Evolutionary conservation across 192 early-diverging fungal species (phyloP).

Genomic region (Linnemannia hyalina): DNA sequence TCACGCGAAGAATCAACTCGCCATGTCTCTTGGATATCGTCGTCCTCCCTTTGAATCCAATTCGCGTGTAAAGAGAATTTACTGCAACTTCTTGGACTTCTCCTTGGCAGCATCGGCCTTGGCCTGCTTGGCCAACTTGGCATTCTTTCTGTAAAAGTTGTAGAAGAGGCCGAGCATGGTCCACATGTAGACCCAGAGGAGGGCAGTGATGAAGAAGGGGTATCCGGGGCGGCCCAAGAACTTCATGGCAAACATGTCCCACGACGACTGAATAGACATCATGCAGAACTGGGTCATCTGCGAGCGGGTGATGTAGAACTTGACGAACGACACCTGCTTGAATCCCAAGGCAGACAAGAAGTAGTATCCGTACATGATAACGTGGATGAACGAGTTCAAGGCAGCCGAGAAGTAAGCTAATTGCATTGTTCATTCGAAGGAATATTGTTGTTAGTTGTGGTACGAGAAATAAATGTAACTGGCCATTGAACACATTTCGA

Average conservation of each 20-base stretch:
- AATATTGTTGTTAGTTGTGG: background rate
- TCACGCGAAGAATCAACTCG: background rate
- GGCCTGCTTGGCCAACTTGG: conserved; percentile 49
- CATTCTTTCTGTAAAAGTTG: conserved; percentile 70
- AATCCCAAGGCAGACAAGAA: conserved; percentile 64
- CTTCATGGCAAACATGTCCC: conserved; percentile 60
- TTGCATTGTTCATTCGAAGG: background rate
- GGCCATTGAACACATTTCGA: background rate
- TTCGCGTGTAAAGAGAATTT: background rate
- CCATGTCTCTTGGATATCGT: background rate
- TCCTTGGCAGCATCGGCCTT: conserved; percentile 45
- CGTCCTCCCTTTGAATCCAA: background rate
- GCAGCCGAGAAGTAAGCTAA: conserved; percentile 63
- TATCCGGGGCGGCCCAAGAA: conserved; percentile 54
- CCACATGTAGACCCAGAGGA: conserved; percentile 76
- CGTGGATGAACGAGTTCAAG: conserved; percentile 74
- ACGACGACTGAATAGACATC: conserved; percentile 69
- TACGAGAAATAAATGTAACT: background rate
- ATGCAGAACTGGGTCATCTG: conserved; percentile 78
- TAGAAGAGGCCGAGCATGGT: conserved; percentile 75
- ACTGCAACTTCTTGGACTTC: conserved; percentile 53
- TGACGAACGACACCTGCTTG: conserved; percentile 70
- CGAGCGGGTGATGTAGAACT: conserved; percentile 72
- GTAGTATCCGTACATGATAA: conserved; percentile 80
- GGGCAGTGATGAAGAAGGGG: conserved; percentile 60